phyloP scores from a whole-genome alignment of 1,139 yeast species.

The Suhomyces panamericanus region DNA sequence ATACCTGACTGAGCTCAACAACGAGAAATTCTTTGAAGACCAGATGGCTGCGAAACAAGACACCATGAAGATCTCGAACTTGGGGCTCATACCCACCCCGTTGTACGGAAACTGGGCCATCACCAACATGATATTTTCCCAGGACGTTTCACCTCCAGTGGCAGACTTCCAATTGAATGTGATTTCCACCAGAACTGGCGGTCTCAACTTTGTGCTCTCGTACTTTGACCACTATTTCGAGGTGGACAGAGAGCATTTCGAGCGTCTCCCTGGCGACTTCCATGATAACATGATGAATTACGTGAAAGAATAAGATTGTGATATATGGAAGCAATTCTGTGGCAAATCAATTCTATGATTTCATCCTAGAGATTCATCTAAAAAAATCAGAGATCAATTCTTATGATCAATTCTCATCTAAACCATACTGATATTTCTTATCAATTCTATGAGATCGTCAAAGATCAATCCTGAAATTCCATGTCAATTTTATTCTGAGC shows the following conservation, averaged over 20 bases:
- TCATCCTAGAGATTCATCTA: no score
- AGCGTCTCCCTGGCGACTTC: slow-evolving; percentile 22
- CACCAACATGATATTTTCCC: slow-evolving; percentile 37
- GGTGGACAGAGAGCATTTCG: slow-evolving; percentile 28
- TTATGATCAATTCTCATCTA: no score
- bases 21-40: slow-evolving; percentile 23
- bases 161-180: slow-evolving; percentile 39
- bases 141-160: slow-evolving; percentile 38
- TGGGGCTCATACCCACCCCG: slow-evolving; percentile 31
- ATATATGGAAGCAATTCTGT: neutral
- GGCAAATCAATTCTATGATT: no score
- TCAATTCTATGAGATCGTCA: no score
- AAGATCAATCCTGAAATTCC: no score
- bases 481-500: no score
- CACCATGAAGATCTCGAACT: slow-evolving; percentile 39
- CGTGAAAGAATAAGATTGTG: neutral
- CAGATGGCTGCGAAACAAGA: slow-evolving; percentile 34
- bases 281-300: neutral
- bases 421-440: no score
- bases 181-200: slow-evolving; percentile 35
- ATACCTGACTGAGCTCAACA: slow-evolving; percentile 21
- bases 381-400: no score
- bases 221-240: slow-evolving; percentile 25
- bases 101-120: slow-evolving; percentile 24
- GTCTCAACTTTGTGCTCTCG: slow-evolving; percentile 38